These are phyloP conservation scores for Xerocomus brunneocitrinus DNA, from an alignment of 768 basidiomycete genomes.

Conservation along the genomic window DNA sequence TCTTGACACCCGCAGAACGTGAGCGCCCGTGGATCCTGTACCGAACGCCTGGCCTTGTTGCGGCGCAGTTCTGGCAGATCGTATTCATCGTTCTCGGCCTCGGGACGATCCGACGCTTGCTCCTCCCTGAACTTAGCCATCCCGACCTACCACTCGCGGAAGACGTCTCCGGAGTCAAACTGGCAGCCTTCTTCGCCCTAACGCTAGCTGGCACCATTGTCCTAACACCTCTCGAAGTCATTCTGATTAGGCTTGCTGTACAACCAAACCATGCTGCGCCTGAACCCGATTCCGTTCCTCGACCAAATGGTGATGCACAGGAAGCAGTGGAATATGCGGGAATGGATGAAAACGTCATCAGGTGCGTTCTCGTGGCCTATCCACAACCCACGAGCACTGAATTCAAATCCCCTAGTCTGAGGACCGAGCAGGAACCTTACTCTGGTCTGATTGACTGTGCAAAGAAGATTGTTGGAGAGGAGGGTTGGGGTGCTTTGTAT, in stretches of 20 bases:
- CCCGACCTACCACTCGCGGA: constrained; percentile 26
- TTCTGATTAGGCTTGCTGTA: constrained; percentile 68
- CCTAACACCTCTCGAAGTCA: constrained; percentile 71
- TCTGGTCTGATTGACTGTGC: constrained; percentile 64
- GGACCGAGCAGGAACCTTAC: constrained; percentile 72
- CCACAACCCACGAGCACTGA: neutral
- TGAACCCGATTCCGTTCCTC: neutral
- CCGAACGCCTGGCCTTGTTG: constrained; percentile 59
- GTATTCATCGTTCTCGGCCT: constrained; percentile 36
- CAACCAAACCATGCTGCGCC: constrained; percentile 57
- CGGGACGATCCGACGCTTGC: constrained; percentile 36
- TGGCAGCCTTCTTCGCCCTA: constrained; percentile 27
- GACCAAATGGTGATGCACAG: constrained; percentile 43
- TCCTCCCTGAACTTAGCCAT: constrained; percentile 47
- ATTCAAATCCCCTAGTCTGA: constrained; percentile 35
- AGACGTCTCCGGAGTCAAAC: constrained; percentile 46
- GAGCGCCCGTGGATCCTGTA: constrained; percentile 71
- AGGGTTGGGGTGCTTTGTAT: constrained; percentile 64
- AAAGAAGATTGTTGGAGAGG: constrained; percentile 68
- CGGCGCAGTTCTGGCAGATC: constrained; percentile 36
- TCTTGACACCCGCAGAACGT: constrained; percentile 74
- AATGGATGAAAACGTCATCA: constrained; percentile 73
- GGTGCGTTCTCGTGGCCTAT: constrained; percentile 37
- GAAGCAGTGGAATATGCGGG: constrained; percentile 56
- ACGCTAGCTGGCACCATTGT: constrained; percentile 36